Evolutionary conservation across 768 basidiomycete genomes (phyloP).

Genomic region (Auricularia cornea): DNA sequence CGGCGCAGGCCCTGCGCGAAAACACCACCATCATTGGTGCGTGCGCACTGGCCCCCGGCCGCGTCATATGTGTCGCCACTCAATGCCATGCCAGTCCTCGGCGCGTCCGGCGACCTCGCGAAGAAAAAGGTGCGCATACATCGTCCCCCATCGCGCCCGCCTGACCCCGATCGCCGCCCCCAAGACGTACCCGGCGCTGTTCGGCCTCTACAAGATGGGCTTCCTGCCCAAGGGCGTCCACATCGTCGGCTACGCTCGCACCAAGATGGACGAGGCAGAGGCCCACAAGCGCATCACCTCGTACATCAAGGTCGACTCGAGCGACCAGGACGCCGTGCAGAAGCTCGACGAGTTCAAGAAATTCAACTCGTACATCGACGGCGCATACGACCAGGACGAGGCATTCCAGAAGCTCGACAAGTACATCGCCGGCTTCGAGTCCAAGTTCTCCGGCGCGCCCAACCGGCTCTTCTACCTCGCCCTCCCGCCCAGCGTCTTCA

Average conservation of each 20-base stretch:
- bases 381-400: constrained; percentile 77
- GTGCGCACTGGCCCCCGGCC: constrained; percentile 23
- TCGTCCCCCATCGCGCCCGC: constrained; percentile 7
- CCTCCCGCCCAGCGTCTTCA: constrained; percentile 94
- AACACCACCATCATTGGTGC: constrained; percentile 85
- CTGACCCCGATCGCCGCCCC: background rate
- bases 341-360: constrained; percentile 80
- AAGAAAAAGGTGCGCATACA: constrained; percentile 79
- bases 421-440: constrained; percentile 67
- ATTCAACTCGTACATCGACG: constrained; percentile 72
- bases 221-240: constrained; percentile 77
- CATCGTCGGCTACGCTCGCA: constrained; percentile 95
- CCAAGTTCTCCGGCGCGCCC: constrained; percentile 47
- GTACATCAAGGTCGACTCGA: constrained; percentile 74
- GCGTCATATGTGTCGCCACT: background rate
- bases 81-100: constrained; percentile 53
- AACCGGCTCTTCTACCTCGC: constrained; percentile 96
- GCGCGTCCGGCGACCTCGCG: constrained; percentile 94
- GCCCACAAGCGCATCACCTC: constrained; percentile 77
- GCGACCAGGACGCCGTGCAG: constrained; percentile 46
- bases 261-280: constrained; percentile 83
- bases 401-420: constrained; percentile 72
- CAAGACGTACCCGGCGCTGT: constrained; percentile 95
- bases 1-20: constrained; percentile 64
- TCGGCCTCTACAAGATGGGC: constrained; percentile 72